These are phyloP conservation scores for Cylindrodendrum hubeiense DNA, from an alignment of 2,329 filamentous ascomycete genomes.

Conservation along the genomic window DNA sequence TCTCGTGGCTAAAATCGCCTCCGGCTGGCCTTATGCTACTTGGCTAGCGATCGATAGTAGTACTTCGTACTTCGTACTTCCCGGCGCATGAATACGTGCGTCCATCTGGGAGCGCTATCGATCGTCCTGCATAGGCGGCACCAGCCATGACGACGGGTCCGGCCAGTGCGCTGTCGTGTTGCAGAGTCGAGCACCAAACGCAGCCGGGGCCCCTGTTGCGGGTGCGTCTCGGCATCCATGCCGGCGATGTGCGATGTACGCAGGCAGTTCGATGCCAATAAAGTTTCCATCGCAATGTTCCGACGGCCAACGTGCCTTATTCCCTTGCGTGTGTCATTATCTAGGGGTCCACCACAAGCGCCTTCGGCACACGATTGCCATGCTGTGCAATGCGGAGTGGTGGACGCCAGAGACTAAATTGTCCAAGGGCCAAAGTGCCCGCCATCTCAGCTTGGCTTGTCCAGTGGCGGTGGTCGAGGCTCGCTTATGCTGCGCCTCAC, in stretches of 20 bases:
- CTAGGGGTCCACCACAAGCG: slow-evolving; percentile 7
- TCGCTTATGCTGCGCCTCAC: slow-evolving; percentile 39
- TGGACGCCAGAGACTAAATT: neutral
- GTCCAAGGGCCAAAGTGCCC: neutral
- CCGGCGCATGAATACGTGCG: slow-evolving; percentile 21
- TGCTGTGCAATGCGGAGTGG: neutral
- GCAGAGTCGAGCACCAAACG: neutral
- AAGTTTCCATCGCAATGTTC: neutral
- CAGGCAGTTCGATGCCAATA: neutral
- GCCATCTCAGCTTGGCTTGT: neutral
- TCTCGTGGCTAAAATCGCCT: neutral
- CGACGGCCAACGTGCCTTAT: too few relatives aligned
- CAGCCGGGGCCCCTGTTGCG: neutral
- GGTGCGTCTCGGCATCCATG: slow-evolving; percentile 3
- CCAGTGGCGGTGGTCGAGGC: slow-evolving; percentile 3
- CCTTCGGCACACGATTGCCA: neutral
- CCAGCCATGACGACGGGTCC: neutral
- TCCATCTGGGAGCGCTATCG: slow-evolving; percentile 9
- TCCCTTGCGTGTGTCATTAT: slow-evolving; percentile 4
- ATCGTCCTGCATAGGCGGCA: neutral
- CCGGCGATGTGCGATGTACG: slow-evolving; percentile 5
- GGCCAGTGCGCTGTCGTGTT: neutral
- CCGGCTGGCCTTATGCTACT: neutral
- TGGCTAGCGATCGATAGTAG: neutral
- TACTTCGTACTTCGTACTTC: neutral